Evolutionary conservation across 2,329 filamentous ascomycete genomes (phyloP).

Genomic region (Fusarium piperis): DNA sequence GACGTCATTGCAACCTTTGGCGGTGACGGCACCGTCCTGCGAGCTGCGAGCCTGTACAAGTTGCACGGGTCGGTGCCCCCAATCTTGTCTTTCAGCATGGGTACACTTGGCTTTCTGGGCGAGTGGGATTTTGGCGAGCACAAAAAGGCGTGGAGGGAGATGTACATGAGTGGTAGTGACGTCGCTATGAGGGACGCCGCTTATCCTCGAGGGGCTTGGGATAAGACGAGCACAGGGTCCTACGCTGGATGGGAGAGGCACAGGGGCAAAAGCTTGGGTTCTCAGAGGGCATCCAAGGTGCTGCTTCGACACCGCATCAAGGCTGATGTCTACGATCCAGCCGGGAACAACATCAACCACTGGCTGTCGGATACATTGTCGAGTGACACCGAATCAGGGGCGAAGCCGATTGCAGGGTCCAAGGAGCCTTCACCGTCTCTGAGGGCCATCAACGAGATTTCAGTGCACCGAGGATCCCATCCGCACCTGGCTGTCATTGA

Average conservation of each 20-base stretch:
- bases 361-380: constrained; percentile 58
- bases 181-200: constrained; percentile 59
- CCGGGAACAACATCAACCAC: constrained; percentile 69
- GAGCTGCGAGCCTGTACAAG: constrained; percentile 69
- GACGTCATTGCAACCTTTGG: constrained; percentile 91
- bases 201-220: constrained; percentile 45
- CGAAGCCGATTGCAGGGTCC: constrained; percentile 47
- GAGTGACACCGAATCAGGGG: constrained; percentile 54
- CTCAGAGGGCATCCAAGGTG: constrained; percentile 78
- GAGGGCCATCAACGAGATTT: constrained; percentile 92
- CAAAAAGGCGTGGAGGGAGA: constrained; percentile 90
- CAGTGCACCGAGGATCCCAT: constrained; percentile 89
- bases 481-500: constrained; percentile 93
- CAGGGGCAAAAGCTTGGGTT: constrained; percentile 83
- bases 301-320: constrained; percentile 87
- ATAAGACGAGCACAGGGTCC: constrained; percentile 25
- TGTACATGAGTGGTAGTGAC: constrained; percentile 80
- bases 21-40: constrained; percentile 69
- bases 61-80: constrained; percentile 85
- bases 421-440: constrained; percentile 55
- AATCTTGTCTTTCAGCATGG: constrained; percentile 95
- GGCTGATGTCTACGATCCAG: constrained; percentile 81
- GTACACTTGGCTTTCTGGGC: constrained; percentile 90
- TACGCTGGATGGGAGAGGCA: constrained; percentile 73
- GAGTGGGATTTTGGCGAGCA: constrained; percentile 97